Evolutionary conservation across 2,329 filamentous ascomycete species (phyloP), one percentile per base, ranked within the genome.

Genomic region (Penicillium olsonii): DNA sequence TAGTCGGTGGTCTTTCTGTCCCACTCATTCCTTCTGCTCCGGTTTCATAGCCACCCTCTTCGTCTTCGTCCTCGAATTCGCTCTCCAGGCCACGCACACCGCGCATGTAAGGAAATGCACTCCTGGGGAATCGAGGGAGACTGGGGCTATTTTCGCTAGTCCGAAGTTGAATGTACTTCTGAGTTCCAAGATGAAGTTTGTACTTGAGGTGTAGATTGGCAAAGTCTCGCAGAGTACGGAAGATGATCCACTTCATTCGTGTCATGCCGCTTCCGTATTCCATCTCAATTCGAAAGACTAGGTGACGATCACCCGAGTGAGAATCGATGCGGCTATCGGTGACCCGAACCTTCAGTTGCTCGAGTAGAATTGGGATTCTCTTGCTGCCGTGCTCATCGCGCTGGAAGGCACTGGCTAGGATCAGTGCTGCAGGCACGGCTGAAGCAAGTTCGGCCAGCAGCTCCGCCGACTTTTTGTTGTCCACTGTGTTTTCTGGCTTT

Each of bases 351-450:
- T 95, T 96, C 51, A 99, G 80, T 74, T 99, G 94, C 70, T 99
- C 94, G 6, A 99, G 80, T 3, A 99, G 82, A 45, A 99, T 91
- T 0, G 94, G 94, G 49, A 99, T 96, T 51, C 92, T 85, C 73
- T 90, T 94, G 71, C 95, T 94, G 41, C 92, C 91, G 62, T 96
- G 90, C 71, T 99, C 94, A 62, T 99, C 94, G 49, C 94, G 83
- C 73, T 97, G 94, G 62, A 97, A 94, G 89, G 97, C 96, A 66
- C 92, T 96, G 7, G 94, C 94, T 44, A 99, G 77, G 71, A 99
- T 95, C 50, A 99, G 77, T 17, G 92, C 94, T 19, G 94, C 94
- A 3, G 94, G 94, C 1, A 92, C 90, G 45, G 91, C 94, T 37
- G 94, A 95, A 41, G 94, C 83, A 31, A 99, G 77, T 71, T 99